phyloP scores from a whole-genome alignment of 164 flowering plant species.

The Echeveria elegans region DNA sequence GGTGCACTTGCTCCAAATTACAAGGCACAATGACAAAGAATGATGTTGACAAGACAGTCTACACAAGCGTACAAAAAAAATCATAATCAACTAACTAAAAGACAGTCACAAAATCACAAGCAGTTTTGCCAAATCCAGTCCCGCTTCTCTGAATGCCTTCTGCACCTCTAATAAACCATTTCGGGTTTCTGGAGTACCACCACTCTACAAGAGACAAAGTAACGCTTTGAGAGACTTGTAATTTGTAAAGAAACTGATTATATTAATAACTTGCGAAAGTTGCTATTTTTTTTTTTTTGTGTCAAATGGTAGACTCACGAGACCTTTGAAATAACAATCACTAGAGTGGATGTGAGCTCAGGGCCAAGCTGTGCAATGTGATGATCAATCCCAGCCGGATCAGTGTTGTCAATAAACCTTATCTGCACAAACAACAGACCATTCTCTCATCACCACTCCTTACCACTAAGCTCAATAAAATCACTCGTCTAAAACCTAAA shows the following conservation, averaged over 20 bases:
- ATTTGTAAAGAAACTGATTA: neutral
- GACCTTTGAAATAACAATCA: conserved; percentile 93
- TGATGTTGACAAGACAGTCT: neutral
- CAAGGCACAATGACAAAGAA: neutral
- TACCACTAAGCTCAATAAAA: neutral
- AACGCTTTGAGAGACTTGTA: neutral
- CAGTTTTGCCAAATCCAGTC: conserved; percentile 87
- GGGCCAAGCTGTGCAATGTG: conserved; percentile 97
- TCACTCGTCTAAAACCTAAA: neutral
- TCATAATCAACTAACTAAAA: neutral
- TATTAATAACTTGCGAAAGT: neutral
- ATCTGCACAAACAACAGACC: conserved; percentile 39
- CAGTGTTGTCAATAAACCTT: conserved; percentile 96
- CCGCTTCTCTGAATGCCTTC: conserved; percentile 97
- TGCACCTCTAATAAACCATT: conserved; percentile 94
- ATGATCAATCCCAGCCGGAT: conserved; percentile 98
- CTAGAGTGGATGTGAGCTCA: conserved; percentile 79
- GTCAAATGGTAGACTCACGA: neutral
- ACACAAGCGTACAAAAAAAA: neutral
- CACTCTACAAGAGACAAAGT: conserved; percentile 48
- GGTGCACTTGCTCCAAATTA: too few relatives aligned
- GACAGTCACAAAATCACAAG: conserved; percentile 25
- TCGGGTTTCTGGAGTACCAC: conserved; percentile 66
- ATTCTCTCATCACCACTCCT: neutral
- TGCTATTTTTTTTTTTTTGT: neutral